Evolutionary conservation across 2,329 filamentous ascomycete genomes (phyloP), one percentile per base, ranked within the genome.

Genomic region (Metarhizium album): DNA sequence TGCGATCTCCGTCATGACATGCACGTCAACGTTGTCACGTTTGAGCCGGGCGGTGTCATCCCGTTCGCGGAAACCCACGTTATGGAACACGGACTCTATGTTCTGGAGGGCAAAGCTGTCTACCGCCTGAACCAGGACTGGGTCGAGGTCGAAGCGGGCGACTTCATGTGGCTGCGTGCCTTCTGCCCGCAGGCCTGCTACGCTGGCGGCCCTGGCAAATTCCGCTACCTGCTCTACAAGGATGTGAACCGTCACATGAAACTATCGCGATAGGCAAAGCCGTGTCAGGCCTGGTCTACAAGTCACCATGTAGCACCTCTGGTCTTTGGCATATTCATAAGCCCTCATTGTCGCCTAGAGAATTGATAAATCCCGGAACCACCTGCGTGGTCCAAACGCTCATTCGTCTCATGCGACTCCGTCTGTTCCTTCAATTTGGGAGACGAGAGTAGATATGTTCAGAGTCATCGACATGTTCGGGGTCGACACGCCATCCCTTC

Each of bases 81-180:
- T 24, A 52, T 52, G 50, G 50, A 52, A 47, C 50, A 52, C 16
- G 50, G 50, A 1, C 50, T 52, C n/a, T 52, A 52, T 13, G 50
- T 52, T 4, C 46, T 52, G 8, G 46, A 52, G 24, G 50, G 50
- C 22, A 52, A 52, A 23, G 50, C 50, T 7, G 50, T 52, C 8
- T 52, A 52, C n/a, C 46, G 50, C 3, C 47, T 52, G 11, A 52
- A 52, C 6, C 50, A 46, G 42, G 50, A 49, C 35, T 52, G 50
- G 50, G 50, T 52, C 20, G 50, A 52, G 35, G 50, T 52, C 13
- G 50, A 52, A 35, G 50, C 50, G 1, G 50, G 50, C 9, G 50
- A 52, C n/a, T 52, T 52, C 35, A 52, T 52, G 50, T 52, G 50
- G 50, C 20, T 52, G 50, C 43, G 50, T 9, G 50, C 50, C 8